Conservation (phyloP, 306 rosid genomes). For the Mimosa bimucronata region DNA sequence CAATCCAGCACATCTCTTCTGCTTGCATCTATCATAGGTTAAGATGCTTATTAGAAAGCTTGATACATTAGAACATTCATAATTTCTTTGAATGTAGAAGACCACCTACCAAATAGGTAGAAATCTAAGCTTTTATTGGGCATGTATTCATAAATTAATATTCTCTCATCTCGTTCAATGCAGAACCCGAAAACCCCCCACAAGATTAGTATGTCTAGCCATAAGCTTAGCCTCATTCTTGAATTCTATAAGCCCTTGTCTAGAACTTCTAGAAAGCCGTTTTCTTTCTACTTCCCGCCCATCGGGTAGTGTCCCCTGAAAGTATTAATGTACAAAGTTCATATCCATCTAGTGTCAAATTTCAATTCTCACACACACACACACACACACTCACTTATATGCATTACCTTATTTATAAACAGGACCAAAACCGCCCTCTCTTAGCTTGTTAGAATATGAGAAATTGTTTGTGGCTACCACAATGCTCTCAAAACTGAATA, state of each 20-base stretch:
- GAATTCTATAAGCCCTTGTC: constrained; percentile 41
- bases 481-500: constrained; percentile 36
- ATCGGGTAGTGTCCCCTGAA: constrained; percentile 38
- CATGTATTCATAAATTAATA: constrained; percentile 42
- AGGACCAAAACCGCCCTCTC: constrained; percentile 43
- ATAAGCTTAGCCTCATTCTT: constrained; percentile 41
- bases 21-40: constrained; percentile 25
- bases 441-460: constrained; percentile 19
- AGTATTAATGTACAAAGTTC: neutral
- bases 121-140: constrained; percentile 38
- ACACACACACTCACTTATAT: too few relatives aligned
- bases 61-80: neutral
- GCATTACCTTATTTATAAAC: constrained; percentile 44
- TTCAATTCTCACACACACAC: neutral
- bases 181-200: constrained; percentile 35
- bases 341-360: neutral
- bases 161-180: constrained; percentile 40
- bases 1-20: constrained; percentile 30
- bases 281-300: constrained; percentile 35
- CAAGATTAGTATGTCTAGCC: constrained; percentile 43
- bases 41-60: neutral
- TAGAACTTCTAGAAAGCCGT: constrained; percentile 35
- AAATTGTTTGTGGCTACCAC: constrained; percentile 41
- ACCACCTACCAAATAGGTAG: constrained; percentile 43
- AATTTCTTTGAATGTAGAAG: neutral